Evolutionary conservation across 2,329 filamentous ascomycete species (phyloP).

Genomic region (Aspergillus fumigatiaffinis): DNA sequence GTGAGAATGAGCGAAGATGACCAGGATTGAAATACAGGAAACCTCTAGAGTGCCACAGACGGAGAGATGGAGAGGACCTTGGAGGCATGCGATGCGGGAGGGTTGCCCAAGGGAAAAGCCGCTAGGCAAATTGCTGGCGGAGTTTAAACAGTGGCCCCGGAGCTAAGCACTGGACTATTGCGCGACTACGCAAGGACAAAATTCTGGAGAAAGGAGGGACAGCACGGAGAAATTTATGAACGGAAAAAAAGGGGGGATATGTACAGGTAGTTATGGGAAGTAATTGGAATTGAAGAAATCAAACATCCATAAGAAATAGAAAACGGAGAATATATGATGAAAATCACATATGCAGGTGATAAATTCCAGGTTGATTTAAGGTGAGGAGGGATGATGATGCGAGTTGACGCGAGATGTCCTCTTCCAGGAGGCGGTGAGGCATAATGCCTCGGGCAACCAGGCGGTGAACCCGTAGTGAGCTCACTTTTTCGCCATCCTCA

Average conservation of each 20-base stretch:
- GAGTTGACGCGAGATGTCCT: not conserved
- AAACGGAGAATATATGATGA: not conserved
- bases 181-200: not conserved
- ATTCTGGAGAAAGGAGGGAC: not conserved
- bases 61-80: conserved; percentile 31
- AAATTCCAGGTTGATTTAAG: not conserved
- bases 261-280: not conserved
- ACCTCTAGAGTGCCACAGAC: conserved; percentile 15
- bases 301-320: not conserved
- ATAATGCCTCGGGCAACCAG: not conserved
- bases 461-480: not conserved
- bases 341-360: not conserved
- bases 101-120: conserved; percentile 1
- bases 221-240: not conserved
- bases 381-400: not conserved
- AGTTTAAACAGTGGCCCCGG: not conserved
- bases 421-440: not conserved
- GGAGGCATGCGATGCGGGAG: conserved; percentile 29
- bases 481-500: too few relatives aligned
- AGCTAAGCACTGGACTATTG: not conserved
- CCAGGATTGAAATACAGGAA: conserved; percentile 7
- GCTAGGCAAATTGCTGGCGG: not conserved
- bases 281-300: not conserved
- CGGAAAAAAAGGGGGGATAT: not conserved
- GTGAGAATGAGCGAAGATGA: conserved; percentile 5